Evolutionary conservation across 2,329 filamentous ascomycete species (phyloP), one percentile per base, ranked within the genome.

Genomic region (Exophiala calicioides): DNA sequence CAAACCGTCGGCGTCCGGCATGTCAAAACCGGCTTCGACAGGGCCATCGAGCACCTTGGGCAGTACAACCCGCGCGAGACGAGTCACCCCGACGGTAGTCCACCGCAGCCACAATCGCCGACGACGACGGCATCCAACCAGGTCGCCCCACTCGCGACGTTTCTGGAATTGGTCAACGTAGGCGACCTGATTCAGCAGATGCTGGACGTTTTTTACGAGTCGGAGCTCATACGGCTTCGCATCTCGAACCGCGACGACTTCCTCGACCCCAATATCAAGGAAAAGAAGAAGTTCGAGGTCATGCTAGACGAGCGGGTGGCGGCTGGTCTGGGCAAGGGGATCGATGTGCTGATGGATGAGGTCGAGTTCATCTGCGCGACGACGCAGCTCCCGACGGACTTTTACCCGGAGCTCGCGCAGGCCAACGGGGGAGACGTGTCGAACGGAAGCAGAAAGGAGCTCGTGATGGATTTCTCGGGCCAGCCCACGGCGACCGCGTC

Each of bases 261-360:
- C 62, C 76, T 98, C 36, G 89, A 95, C 62, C 86, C 90, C 15
- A 88, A 90, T 0, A 86, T 87, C 23, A 85, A 96, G 59, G 90
- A 93, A 56, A 98, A 98, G 80, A 97, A 96, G 73, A 90, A 88
- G 57, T 98, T 97, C 61, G 93, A 98, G 74, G 90, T 96, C 64
- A 95, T 96, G 86, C 83, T 98, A 1, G 93, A 98, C 63, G 93
- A 97, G 69, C 88, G 88, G 50, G 93, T 98, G 5, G 93, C 93
- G 3, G 90, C 91, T 6, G 94, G 94, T 1, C 74, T 98, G 53
- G 96, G 96, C 68, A 96, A 95, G 71, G 93, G 93, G 55, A 97
- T 98, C 54, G 91, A 98, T 62, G 93, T 96, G 47, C 79, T 98
- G 32, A 97, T 98, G 86, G 90, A 95, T 60, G 93, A 98, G 70